Conservation (phyloP, 2,329 filamentous ascomycete species). For the Fusarium piperis region DNA sequence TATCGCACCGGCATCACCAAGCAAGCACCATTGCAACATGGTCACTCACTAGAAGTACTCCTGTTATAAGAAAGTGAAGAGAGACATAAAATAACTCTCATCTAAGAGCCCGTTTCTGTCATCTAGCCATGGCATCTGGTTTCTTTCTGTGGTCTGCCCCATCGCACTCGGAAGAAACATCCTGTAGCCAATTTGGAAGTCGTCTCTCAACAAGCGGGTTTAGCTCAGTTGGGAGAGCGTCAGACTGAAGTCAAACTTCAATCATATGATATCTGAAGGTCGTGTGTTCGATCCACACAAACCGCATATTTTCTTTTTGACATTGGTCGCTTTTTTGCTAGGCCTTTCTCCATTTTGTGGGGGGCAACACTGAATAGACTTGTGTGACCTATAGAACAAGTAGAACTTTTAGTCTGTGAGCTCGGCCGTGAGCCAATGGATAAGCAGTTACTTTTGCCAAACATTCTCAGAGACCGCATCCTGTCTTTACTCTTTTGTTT, state of each 20-base stretch:
- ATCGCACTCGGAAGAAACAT: not conserved
- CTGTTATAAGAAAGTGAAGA: not conserved
- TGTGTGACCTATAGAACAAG: not conserved
- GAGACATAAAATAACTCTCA: not conserved
- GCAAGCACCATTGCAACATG: not conserved
- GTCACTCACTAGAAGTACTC: fast-evolving
- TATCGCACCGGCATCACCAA: not conserved
- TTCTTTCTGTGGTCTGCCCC: not conserved
- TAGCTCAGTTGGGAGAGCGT: slow-evolving; percentile 47
- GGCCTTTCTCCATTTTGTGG: not conserved
- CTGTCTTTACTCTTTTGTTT: not conserved
- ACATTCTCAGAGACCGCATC: not conserved
- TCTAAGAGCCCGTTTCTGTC: not conserved
- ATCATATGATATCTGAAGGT: too few species aligned
- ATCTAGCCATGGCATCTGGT: not conserved
- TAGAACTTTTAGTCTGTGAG: not conserved
- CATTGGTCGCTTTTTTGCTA: not conserved
- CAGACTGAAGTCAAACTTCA: too few species aligned
- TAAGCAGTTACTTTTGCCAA: not conserved
- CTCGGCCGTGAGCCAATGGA: not conserved
- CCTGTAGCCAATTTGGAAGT: not conserved
- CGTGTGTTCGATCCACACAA: slow-evolving; percentile 47
- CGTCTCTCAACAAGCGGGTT: slow-evolving; percentile 36
- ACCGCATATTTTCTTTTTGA: slow-evolving; percentile 34
- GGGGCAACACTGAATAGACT: not conserved